Evolutionary conservation across 257 asterid genomes (phyloP).

Genomic region (Salvia rosmarinus): DNA sequence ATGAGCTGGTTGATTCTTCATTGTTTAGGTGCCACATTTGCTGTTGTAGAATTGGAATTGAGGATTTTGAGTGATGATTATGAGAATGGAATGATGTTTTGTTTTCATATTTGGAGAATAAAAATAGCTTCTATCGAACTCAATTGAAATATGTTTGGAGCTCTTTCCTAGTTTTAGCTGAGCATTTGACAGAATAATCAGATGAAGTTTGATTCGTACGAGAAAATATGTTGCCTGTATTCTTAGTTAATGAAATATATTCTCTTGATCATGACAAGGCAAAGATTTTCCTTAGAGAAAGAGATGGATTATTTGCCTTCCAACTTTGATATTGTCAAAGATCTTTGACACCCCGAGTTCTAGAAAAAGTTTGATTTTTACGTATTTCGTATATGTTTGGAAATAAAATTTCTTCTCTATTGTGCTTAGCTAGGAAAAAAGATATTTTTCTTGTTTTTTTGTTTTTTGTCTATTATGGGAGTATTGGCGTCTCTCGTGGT

Average conservation of each 20-base stretch:
- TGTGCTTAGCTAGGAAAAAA: background rate
- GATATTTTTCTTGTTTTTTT: background rate
- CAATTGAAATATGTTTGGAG: background rate
- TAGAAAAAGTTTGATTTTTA: background rate
- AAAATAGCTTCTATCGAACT: background rate
- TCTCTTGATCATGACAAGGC: background rate
- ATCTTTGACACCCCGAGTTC: background rate
- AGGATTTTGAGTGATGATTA: background rate
- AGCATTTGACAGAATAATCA: background rate
- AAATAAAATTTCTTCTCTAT: background rate
- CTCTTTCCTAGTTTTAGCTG: constrained; percentile 6
- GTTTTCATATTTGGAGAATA: constrained; percentile 6
- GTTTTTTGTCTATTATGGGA: background rate
- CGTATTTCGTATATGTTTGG: background rate
- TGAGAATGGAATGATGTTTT: background rate
- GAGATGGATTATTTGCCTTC: constrained; percentile 6
- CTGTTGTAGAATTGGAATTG: constrained; percentile 6
- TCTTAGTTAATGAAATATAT: background rate
- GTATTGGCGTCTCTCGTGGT: background rate
- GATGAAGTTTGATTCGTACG: background rate
- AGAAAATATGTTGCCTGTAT: background rate
- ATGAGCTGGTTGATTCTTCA: constrained; percentile 14
- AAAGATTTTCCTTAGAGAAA: background rate
- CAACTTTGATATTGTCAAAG: background rate
- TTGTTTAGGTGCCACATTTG: constrained; percentile 20